Evolutionary conservation across 257 asterid species (phyloP).

Genomic region (Solanum pimpinellifolium): DNA sequence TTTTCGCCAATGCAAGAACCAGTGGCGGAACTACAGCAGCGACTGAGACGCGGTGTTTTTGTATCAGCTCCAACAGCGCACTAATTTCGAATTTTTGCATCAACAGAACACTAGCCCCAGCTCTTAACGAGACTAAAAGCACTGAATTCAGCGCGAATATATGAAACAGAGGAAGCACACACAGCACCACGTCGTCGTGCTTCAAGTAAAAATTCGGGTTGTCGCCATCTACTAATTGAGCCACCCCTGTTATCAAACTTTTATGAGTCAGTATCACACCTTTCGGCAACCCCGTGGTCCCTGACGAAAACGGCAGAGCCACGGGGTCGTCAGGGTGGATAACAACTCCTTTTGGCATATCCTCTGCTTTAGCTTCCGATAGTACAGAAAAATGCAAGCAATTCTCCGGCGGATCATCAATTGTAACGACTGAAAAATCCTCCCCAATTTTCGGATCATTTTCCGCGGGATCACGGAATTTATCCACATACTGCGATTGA

Average conservation of each 20-base stretch:
- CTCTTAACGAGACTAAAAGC: conserved; percentile 50
- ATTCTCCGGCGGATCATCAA: conserved; percentile 44
- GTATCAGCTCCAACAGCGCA: conserved; percentile 47
- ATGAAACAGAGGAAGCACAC: conserved; percentile 71
- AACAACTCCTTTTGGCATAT: conserved; percentile 12
- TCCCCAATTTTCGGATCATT: conserved; percentile 20
- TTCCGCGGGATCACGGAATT: conserved; percentile 37
- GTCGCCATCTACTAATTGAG: conserved; percentile 77
- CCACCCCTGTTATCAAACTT: conserved; percentile 60
- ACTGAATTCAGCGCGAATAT: conserved; percentile 57
- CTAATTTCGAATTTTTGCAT: conserved; percentile 74
- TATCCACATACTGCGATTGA: conserved; percentile 56
- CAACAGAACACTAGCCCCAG: conserved; percentile 48
- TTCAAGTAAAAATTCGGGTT: conserved; percentile 58
- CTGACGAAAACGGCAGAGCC: conserved; percentile 72
- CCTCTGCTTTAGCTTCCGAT: conserved; percentile 23
- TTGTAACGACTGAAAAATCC: conserved; percentile 37
- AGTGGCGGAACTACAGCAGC: conserved; percentile 86
- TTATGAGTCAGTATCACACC: conserved; percentile 71
- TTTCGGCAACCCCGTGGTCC: conserved; percentile 75
- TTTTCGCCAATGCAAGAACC: conserved; percentile 69
- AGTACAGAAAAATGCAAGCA: conserved; percentile 54
- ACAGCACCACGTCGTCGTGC: conserved; percentile 44
- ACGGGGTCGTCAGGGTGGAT: conserved; percentile 50
- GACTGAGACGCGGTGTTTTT: conserved; percentile 52